Evolutionary conservation across 305 asterid species (phyloP).

Genomic region (Coffea humblotiana): DNA sequence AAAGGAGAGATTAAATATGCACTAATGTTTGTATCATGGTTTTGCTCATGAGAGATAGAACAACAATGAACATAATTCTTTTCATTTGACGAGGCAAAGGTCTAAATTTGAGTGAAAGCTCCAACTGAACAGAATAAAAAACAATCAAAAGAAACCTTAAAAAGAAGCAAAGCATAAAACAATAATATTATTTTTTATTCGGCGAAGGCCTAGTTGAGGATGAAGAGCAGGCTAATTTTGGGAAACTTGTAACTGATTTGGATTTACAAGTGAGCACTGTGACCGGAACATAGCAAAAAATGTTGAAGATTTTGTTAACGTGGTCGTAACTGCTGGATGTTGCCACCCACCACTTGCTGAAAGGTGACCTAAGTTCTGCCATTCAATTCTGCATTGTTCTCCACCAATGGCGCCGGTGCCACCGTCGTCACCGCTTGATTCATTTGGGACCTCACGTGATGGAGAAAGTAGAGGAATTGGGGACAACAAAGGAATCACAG

Average conservation of each 20-base stretch:
- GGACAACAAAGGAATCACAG: constrained; percentile 12
- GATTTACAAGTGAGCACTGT: constrained; percentile 27
- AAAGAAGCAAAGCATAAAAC: no score
- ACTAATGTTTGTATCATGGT: neutral
- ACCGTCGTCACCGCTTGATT: neutral
- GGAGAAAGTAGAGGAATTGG: constrained; percentile 41
- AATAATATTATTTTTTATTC: neutral
- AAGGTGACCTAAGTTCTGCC: neutral
- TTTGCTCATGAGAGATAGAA: neutral
- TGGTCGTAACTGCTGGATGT: constrained; percentile 32
- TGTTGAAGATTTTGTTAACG: constrained; percentile 23
- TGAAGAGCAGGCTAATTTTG: neutral
- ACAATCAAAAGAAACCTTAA: no score
- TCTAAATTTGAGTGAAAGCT: neutral
- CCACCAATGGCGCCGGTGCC: neutral
- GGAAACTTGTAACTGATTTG: neutral
- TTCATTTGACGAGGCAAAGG: neutral
- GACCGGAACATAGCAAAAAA: constrained; percentile 25
- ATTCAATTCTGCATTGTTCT: neutral
- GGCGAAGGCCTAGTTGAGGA: neutral
- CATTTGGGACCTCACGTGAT: neutral
- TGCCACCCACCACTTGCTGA: constrained; percentile 26
- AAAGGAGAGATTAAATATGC: neutral
- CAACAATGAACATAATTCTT: neutral
- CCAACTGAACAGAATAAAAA: neutral